Base-by-base conservation (phyloP, 306 rosid genomes). In the Cicer yamashitae region DNA sequence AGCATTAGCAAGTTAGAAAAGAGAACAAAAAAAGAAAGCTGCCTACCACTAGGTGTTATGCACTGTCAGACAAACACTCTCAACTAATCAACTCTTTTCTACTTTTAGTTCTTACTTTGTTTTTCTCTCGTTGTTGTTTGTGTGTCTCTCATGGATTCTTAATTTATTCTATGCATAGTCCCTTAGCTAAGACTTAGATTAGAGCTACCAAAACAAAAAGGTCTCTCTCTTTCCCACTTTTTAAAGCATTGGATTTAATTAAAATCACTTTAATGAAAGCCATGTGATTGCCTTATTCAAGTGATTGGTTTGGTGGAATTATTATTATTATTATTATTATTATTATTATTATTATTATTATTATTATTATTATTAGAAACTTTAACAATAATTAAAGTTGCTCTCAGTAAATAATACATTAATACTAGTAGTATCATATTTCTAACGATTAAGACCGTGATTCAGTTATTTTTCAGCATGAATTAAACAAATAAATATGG, bases 31-130 rank as follows among this genome's bases (percentile, higher is more conserved):
- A 67, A 62, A 71, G 75, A 81, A 87, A 79, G 88, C 77, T 81
- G 96, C 87, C 89, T 78, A 73, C 87, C 91, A 84, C 87, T 77
- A 77, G 83, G 88, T 82, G 84, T 82, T 87, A 81, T 81, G 86
- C 73, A 82, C 71, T 81, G 82, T 72, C 90, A 78, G 77, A 77
- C 86, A 80, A 77, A 79, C 60, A 69, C 88, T 74, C 83, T 75
- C 88, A 78, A 79, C 84, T 51, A 82, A 76, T 65, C 82, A 63
- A 74, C 22, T 66, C 18, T 14, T 10, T n/a, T 7, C 34, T 47
- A 44, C 20, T 38, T 46, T 38, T 61, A 7, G 58, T 79, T 86
- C 82, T 75, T 72, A 2, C 6, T 77, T 76, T 78, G 75, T 82
- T 52, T 80, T 57, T 75, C 80, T 70, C 67, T 45, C 51, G 13